Conservation (phyloP, 2,329 filamentous ascomycete species). For the Xylaria sp. region DNA sequence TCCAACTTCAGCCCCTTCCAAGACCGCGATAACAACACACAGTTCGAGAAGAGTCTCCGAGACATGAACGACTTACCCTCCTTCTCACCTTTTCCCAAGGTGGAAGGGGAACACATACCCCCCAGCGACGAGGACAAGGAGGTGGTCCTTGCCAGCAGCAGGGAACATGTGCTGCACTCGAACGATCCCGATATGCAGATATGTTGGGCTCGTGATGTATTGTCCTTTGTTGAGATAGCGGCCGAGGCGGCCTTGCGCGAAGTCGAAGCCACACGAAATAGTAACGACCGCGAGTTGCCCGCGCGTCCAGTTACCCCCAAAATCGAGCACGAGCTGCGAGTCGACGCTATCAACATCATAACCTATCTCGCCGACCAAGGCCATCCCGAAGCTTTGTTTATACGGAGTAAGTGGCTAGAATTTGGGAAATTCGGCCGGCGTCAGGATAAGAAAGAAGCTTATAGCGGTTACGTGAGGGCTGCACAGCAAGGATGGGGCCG, state of each 20-base stretch:
- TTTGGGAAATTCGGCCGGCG: slow-evolving; percentile 95
- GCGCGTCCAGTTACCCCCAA: slow-evolving; percentile 78
- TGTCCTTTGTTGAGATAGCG: slow-evolving; percentile 86
- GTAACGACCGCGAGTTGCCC: slow-evolving; percentile 45
- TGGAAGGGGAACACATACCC: slow-evolving; percentile 86
- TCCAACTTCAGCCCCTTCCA: slow-evolving; percentile 49
- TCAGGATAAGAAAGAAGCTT: slow-evolving; percentile 93
- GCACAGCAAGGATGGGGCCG: slow-evolving; percentile 84
- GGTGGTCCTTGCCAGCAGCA: slow-evolving; percentile 82
- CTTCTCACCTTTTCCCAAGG: slow-evolving; percentile 90
- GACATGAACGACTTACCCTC: slow-evolving; percentile 67
- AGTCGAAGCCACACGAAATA: slow-evolving; percentile 43
- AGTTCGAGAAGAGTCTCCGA: slow-evolving; percentile 47
- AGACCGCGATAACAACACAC: slow-evolving; percentile 45
- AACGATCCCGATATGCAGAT: slow-evolving; percentile 97
- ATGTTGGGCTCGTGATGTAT: slow-evolving; percentile 91
- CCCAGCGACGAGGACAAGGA: slow-evolving; percentile 95
- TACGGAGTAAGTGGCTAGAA: slow-evolving; percentile 95
- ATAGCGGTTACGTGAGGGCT: slow-evolving; percentile 82
- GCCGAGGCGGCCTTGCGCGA: slow-evolving; percentile 77
- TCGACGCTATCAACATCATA: slow-evolving; percentile 91
- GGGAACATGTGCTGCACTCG: slow-evolving; percentile 83
- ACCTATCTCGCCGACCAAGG: slow-evolving; percentile 87
- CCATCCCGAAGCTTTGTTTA: slow-evolving; percentile 92
- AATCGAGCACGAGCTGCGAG: slow-evolving; percentile 83